A percentile compares a stretch with the other conserved stretches of the same genome.
phyloP scores from a whole-genome alignment of 352 stramenopile species.

The Phytophthora melonis region DNA sequence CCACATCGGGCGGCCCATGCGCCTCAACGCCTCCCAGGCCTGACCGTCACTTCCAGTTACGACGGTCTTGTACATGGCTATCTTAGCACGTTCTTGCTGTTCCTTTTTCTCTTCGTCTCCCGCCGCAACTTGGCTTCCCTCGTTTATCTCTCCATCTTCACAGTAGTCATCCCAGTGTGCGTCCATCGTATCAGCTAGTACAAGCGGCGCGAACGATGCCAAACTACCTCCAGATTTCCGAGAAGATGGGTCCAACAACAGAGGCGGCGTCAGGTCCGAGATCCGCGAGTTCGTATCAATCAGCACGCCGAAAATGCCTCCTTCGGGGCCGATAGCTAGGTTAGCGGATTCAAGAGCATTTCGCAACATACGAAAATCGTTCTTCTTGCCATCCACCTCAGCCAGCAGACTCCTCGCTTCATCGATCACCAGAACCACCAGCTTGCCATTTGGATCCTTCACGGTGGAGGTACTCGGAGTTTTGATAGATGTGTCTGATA shows the following conservation, averaged over 20 bases:
- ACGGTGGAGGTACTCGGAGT: too few relatives aligned
- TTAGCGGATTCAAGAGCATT: not conserved
- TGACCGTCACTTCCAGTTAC: too few relatives aligned
- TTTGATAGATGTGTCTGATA: too few relatives aligned
- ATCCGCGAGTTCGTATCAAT: slow-evolving; percentile 24
- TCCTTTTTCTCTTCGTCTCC: too few relatives aligned
- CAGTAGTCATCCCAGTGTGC: not conserved
- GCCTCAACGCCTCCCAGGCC: too few relatives aligned
- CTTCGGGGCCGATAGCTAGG: not conserved
- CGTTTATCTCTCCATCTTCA: not conserved
- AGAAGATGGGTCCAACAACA: slow-evolving; percentile 5
- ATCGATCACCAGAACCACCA: not conserved
- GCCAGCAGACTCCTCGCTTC: not conserved
- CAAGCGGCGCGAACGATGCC: not conserved
- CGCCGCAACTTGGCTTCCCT: too few relatives aligned
- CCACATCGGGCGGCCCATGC: too few relatives aligned
- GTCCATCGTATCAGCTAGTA: slow-evolving; percentile 26
- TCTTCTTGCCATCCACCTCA: not conserved
- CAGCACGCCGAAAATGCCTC: slow-evolving; percentile 19
- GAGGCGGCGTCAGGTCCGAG: slow-evolving; percentile 1
- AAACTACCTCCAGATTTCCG: not conserved
- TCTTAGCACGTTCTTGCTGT: too few relatives aligned
- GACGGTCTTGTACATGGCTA: too few relatives aligned
- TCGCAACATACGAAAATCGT: not conserved
- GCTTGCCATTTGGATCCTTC: too few relatives aligned